A percentile compares a stretch with the other conserved stretches of the same genome.
Conservation (phyloP, 768 basidiomycete species). For the Mycena maculata region DNA sequence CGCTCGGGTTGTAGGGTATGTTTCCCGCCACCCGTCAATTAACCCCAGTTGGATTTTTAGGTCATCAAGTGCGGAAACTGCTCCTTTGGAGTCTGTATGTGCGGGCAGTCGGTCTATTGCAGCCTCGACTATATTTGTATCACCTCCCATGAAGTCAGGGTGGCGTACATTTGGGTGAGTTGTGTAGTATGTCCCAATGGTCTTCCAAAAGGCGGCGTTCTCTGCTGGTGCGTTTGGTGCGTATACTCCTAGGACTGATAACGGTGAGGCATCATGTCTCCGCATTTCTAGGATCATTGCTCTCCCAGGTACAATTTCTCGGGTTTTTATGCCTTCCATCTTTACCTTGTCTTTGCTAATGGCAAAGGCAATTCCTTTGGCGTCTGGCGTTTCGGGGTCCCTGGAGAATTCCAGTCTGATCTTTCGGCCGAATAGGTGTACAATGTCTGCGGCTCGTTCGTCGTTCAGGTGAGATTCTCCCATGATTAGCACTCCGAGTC, state of each 20-base stretch:
- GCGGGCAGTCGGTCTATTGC: slow-evolving; percentile 48
- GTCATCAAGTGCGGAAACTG: slow-evolving; percentile 31
- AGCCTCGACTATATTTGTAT: slow-evolving; percentile 57
- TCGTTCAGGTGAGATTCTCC: slow-evolving; percentile 47
- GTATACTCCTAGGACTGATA: slow-evolving; percentile 47
- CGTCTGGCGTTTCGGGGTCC: slow-evolving; percentile 31
- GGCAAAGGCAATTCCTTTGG: slow-evolving; percentile 47
- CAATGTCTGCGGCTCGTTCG: slow-evolving; percentile 18
- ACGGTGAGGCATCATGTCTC: background rate
- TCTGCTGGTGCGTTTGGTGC: slow-evolving; percentile 45
- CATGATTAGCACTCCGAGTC: slow-evolving; percentile 2
- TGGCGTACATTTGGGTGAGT: slow-evolving; percentile 12
- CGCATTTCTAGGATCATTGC: background rate
- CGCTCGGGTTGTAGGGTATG: slow-evolving; percentile 32
- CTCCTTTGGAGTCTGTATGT: slow-evolving; percentile 27
- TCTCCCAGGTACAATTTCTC: background rate
- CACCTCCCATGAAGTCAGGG: slow-evolving; percentile 51
- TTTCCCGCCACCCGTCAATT: slow-evolving; percentile 47
- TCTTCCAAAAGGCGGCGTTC: slow-evolving; percentile 46
- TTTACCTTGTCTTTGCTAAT: slow-evolving; percentile 45
- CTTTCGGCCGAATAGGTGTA: slow-evolving; percentile 2
- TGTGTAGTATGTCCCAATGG: slow-evolving; percentile 26
- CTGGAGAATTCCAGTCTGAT: slow-evolving; percentile 36
- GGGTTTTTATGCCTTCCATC: slow-evolving; percentile 1
- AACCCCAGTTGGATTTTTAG: slow-evolving; percentile 38